Percentiles rank a stretch among this genome's conserved stretches.
phyloP scores from a whole-genome alignment of 306 rosid genomes.

The Canavalia gladiata region DNA sequence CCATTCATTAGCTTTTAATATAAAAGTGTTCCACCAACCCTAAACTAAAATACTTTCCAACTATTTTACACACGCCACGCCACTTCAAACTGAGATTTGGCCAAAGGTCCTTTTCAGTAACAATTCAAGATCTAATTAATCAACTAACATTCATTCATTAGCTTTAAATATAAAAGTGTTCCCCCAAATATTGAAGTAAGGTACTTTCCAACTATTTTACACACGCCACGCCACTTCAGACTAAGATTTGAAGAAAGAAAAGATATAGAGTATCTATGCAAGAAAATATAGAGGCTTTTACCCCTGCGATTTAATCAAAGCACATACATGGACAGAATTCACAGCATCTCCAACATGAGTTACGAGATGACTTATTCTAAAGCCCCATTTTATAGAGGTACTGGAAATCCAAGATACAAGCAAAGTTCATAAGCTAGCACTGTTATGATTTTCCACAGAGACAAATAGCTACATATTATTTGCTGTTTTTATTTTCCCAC shows the following conservation, averaged over 20 bases:
- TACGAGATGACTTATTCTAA: conserved; percentile 35
- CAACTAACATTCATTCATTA: neutral
- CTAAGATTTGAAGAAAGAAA: neutral
- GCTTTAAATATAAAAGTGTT: neutral
- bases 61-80: neutral
- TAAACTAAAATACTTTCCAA: neutral
- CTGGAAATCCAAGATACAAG: conserved; percentile 37
- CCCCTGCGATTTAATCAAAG: too few species aligned
- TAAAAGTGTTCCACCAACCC: neutral
- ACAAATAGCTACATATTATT: neutral
- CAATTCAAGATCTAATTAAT: neutral
- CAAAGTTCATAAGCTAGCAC: neutral
- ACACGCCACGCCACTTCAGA: neutral
- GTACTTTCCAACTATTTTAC: neutral
- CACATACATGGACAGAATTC: neutral
- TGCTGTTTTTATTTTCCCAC: conserved; percentile 29
- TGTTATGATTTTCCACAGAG: neutral
- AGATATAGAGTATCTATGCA: too few species aligned
- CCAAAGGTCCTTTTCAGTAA: neutral
- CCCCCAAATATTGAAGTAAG: neutral
- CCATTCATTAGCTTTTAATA: neutral
- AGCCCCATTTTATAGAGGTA: conserved; percentile 29
- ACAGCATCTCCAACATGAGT: neutral
- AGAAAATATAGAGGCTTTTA: too few species aligned
- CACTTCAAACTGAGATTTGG: conserved; percentile 15